A percentile compares a stretch with the other conserved stretches of the same genome.
These are phyloP conservation scores for Aspergillus sparsus DNA, from an alignment of 495 filamentous ascomycete species.

Conservation along the genomic window DNA sequence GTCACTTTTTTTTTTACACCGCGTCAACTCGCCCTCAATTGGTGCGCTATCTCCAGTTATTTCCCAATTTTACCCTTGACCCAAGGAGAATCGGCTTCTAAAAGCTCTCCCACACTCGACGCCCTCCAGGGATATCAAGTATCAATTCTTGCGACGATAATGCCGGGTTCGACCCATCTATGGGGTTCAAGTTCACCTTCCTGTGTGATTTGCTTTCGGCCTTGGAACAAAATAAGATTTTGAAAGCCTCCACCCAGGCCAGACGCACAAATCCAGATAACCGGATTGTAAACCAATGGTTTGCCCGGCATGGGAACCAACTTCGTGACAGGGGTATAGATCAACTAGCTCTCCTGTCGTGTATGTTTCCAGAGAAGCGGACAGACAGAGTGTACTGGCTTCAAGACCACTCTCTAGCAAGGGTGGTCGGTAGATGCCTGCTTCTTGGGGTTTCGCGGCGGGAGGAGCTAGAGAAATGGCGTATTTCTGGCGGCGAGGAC, in stretches of 20 bases:
- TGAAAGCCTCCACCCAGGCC: conserved; percentile 39
- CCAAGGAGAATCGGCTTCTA: too few species aligned
- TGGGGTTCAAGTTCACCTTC: conserved; percentile 63
- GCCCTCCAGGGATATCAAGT: neutral
- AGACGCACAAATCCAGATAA: conserved; percentile 36
- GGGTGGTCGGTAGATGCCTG: conserved; percentile 64
- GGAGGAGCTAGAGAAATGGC: conserved; percentile 64
- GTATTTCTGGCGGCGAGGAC: conserved; percentile 57
- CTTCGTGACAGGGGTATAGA: conserved; percentile 56
- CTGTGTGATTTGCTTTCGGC: conserved; percentile 62
- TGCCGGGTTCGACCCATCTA: conserved; percentile 38
- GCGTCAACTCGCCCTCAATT: neutral
- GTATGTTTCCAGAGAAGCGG: conserved; percentile 71
- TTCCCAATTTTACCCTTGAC: too few species aligned
- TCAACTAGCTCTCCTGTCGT: conserved; percentile 63
- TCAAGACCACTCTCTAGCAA: conserved; percentile 58
- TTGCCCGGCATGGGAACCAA: conserved; percentile 51
- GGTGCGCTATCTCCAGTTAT: neutral
- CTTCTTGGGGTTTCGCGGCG: conserved; percentile 59
- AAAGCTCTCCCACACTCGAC: too few species aligned
- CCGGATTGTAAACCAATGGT: conserved; percentile 58
- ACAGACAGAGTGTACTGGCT: conserved; percentile 74
- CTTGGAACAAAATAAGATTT: conserved; percentile 47
- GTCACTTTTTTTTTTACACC: conserved; percentile 9
- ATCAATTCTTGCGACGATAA: neutral